Evolutionary conservation across 805 yeast genomes (phyloP), one percentile per base, ranked within the genome.

Genomic region (Starmerella sp.): DNA sequence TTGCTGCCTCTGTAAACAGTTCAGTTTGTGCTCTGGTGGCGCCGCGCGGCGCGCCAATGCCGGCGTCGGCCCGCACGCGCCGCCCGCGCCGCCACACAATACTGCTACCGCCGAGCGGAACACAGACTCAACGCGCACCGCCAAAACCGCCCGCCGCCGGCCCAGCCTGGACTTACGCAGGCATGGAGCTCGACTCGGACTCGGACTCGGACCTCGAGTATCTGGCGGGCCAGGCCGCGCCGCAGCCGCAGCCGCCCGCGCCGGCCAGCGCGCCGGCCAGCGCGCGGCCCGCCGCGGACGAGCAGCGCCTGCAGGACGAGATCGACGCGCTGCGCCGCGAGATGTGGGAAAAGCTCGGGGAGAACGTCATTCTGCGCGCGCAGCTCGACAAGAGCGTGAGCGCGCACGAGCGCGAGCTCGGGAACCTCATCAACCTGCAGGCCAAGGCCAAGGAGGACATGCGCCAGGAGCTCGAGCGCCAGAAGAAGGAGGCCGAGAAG

Each of bases 311-410:
- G 8, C 32, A 28, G 32, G 45, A 31, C 15, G 29, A 42, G 32
- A 5, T 42, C 22, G 49, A 46, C 5, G 31, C 14, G 15, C 38
- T 46, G 30, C 49, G 38, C 22, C 49, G 49, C 31, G 54, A 51
- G 55, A 31, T 59, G 53, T 59, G 67, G 57, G 49, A 67, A 54
- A 64, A 86, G 5, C 78, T 78, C 54, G 97, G 97, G 2, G 96
- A 90, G 64, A 81, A 86, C 38, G 82, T 93, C 13, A 82, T 89
- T 37, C 72, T 90, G 15, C 73, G 95, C 53, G 79, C 83, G 9
- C 86, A 82, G 61, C 69, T 85, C 22, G 69, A 75, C 22, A 75
- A 76, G 17, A 52, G 31, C 28, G 59, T 58, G 10, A 34, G 62
- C 35, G 56, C 54, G 7, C 69, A 69, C 51, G 56, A 58, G 5